phyloP scores from a whole-genome alignment of 148 eudicot species.

The Vaccinium darrowii region DNA sequence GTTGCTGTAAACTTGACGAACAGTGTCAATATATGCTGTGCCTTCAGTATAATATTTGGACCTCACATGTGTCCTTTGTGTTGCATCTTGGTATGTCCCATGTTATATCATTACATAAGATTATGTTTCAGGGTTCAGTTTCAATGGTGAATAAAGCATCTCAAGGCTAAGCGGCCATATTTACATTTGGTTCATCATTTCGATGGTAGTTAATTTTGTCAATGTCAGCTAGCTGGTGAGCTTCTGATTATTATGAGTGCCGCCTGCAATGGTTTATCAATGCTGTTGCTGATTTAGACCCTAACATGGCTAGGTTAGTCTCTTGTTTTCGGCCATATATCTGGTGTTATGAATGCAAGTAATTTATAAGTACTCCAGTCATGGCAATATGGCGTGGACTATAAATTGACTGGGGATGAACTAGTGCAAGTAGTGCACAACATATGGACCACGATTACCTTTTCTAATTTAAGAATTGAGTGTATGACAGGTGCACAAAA shows the following conservation, averaged over 20 bases:
- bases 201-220: not conserved
- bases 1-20: conserved; percentile 3
- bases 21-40: not conserved
- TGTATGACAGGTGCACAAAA: not conserved
- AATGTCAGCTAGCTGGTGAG: conserved; percentile 1
- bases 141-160: not conserved
- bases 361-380: not conserved
- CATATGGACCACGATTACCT: not conserved
- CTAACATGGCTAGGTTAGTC: not conserved
- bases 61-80: not conserved
- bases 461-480: not conserved
- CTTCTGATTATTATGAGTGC: not conserved
- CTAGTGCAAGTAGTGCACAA: not conserved
- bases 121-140: not conserved
- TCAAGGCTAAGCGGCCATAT: not conserved
- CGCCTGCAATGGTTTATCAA: not conserved
- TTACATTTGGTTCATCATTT: not conserved
- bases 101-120: not conserved
- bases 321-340: not conserved
- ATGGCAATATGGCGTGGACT: not conserved
- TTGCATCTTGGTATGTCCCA: not conserved
- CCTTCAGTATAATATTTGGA: not conserved
- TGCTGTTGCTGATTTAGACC: not conserved
- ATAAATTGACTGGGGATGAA: not conserved
- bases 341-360: not conserved